Base-by-base conservation (phyloP, 106 monocot genomes). In the Cymbidium sinense region DNA sequence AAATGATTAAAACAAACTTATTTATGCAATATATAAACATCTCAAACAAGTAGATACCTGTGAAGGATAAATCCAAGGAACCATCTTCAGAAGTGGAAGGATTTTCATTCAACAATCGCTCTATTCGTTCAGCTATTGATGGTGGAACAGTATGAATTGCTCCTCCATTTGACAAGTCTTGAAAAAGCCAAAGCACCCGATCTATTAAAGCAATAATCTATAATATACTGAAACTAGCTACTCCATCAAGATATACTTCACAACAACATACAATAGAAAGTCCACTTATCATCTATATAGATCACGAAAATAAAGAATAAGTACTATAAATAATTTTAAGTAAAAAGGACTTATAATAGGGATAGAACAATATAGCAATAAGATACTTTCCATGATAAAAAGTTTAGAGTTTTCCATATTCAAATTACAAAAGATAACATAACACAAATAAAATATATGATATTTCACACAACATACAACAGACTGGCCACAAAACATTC, bases 91-190 rank as follows among this genome's bases (percentile, higher is more conserved):
- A 84, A n/a, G 84, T 81, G 8, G 87, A 85, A 44, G 80, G 65
- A 35, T 80, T 88, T 82, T 94, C 93, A 62, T 81, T 91, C 52
- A 96, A 81, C 41, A 96, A 84, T 52, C 85, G 87, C 34, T 96
- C 93, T 50, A 96, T 93, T 50, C 84, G 81, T 50, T 96, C 93
- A 12, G 96, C 85, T 8, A 96, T 82, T 8, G 96, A 90, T 0
- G 91, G 93, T 4, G 96, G 96, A 23, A 93, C 93, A 96, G 87
- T 82, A 96, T 89, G 77, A 93, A 96, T 74, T 96, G 96, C 62
- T 96, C 89, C 73, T 96, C 96, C 96, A 96, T 93, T 70, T 70
- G 21, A 74, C 7, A 44, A 44, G 71, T 13, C 31, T 67, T 31
- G 9, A 67, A 31, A n/a, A 31, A 15, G 2, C 15, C 7, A 67